Conservation (phyloP, 805 yeast species). For the Candida fluviatilis region DNA sequence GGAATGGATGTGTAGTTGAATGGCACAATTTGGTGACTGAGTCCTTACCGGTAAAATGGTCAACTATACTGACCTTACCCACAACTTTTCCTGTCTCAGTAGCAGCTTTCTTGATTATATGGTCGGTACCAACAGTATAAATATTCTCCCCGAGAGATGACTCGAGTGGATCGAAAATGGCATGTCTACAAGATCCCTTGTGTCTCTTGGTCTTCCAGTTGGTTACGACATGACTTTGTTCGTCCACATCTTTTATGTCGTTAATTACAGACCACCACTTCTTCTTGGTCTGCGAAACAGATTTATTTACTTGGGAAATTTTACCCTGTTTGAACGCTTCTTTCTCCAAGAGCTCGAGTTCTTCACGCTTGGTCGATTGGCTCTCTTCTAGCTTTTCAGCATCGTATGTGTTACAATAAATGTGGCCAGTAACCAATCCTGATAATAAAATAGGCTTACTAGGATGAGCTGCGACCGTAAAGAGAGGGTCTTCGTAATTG, state of each 20-base stretch:
- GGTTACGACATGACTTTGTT: conserved; percentile 25
- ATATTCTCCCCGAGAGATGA: conserved; percentile 45
- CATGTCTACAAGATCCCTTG: conserved; percentile 78
- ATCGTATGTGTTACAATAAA: conserved; percentile 58
- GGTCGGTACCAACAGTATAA: conserved; percentile 76
- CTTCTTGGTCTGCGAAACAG: conserved; percentile 31
- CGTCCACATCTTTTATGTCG: conserved; percentile 21
- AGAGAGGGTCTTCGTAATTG: conserved; percentile 59
- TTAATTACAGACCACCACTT: conserved; percentile 45
- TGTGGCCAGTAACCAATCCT: conserved; percentile 82
- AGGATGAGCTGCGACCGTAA: conserved; percentile 78
- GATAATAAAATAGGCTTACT: conserved; percentile 54
- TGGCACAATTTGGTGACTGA: conserved; percentile 42
- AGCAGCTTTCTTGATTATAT: conserved; percentile 68
- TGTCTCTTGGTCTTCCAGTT: conserved; percentile 89
- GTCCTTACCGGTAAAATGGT: conserved; percentile 22
- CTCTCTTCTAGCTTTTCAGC: conserved; percentile 39
- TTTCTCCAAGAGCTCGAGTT: conserved; percentile 16
- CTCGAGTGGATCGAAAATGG: conserved; percentile 56
- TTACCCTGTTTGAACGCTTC: conserved; percentile 22
- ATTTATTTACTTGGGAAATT: conserved; percentile 17
- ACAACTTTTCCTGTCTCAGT: conserved; percentile 72
- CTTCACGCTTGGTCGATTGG: conserved; percentile 20
- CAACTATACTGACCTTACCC: conserved; percentile 40
- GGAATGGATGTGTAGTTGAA: conserved; percentile 43